Percentiles rank a stretch among this genome's conserved stretches.
phyloP scores from a whole-genome alignment of 352 stramenopile species.

The Globisporangium solare region DNA sequence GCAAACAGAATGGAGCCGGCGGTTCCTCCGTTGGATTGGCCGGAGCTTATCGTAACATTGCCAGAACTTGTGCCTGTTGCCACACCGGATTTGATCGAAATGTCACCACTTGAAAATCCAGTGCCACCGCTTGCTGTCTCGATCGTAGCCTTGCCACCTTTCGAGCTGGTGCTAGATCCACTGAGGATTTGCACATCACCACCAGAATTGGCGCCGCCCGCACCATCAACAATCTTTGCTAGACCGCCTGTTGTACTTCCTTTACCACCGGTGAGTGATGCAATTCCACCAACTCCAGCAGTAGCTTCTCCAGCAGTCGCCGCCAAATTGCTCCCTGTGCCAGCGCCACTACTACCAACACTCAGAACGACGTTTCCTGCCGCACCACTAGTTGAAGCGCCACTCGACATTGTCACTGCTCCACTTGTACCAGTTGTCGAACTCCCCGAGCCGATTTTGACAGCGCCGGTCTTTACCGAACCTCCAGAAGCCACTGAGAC shows the following conservation, averaged over 20 bases:
- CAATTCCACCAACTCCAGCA: conserved; percentile 20
- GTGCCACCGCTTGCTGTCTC: conserved; percentile 19
- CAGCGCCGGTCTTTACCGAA: conserved; percentile 14
- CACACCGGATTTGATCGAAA: conserved; percentile 31
- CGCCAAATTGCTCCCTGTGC: conserved; percentile 4
- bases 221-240: conserved; percentile 23
- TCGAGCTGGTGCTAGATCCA: conserved; percentile 24
- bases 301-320: conserved; percentile 13
- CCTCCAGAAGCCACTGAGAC: conserved; percentile 19
- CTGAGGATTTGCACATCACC: conserved; percentile 30
- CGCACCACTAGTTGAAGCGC: conserved; percentile 21
- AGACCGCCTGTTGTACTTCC: conserved; percentile 28
- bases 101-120: conserved; percentile 27
- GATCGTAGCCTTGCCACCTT: conserved; percentile 25
- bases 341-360: conserved; percentile 23
- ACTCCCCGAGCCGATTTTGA: conserved; percentile 26
- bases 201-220: conserved; percentile 22
- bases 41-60: conserved; percentile 25
- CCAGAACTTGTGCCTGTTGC: conserved; percentile 32
- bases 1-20: conserved; percentile 33
- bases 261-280: conserved; percentile 24
- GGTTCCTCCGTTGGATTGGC: conserved; percentile 20
- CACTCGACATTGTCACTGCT: conserved; percentile 35
- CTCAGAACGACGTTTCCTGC: conserved; percentile 29
- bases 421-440: conserved; percentile 29